Base-by-base conservation (phyloP, 1,284 basidiomycete genomes). In the Cutaneotrichosporon cavernicola region DNA sequence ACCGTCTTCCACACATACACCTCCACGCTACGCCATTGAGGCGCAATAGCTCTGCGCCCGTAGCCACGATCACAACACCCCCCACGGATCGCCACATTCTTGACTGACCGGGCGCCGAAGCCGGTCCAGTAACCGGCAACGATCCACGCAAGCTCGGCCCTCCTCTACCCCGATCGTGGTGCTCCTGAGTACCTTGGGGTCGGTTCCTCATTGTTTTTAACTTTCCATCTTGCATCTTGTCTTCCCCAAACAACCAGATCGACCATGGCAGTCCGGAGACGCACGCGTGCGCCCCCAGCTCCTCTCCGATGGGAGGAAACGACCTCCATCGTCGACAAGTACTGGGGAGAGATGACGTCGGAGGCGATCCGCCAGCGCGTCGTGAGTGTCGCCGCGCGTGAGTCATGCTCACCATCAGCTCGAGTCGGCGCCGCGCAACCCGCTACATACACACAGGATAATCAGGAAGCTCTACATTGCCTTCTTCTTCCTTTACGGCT, bases 391-490 rank as follows among this genome's bases (percentile, higher is more conserved):
- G 10, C 53, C 34, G 53, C 38, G 34, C 8, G 31, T 2, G 52
- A 34, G 10, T 22, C 32, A 36, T 36, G 34, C 53, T 56, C n/a
- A 56, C 34, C 4, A 0, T 8, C 32, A 77, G 76, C 62, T 72
- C 14, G 67, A 56, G 4, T 58, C 52, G 14, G 72, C 76, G 5
- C 74, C 74, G n/a, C 65, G 68, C 1, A 73, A 71, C 60, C 56
- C 63, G 9, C 61, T 72, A 11, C 63, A 70, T 22, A 73, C 75
- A 10, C 67, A 74, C 30, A 71, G 72, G 9, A n/a, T 74, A 9
- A 60, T 75, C n/a, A 69, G 77, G 30, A 61, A 68, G n/a, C 40
- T 77, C 47, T 77, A 76, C 63, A 68, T 79, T 16, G 46, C 73
- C 21, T 64, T 65, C 58, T 77, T 71, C 58, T 53, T 77, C 13